Base-by-base conservation (phyloP, 257 asterid genomes). In the Mentha longifolia region DNA sequence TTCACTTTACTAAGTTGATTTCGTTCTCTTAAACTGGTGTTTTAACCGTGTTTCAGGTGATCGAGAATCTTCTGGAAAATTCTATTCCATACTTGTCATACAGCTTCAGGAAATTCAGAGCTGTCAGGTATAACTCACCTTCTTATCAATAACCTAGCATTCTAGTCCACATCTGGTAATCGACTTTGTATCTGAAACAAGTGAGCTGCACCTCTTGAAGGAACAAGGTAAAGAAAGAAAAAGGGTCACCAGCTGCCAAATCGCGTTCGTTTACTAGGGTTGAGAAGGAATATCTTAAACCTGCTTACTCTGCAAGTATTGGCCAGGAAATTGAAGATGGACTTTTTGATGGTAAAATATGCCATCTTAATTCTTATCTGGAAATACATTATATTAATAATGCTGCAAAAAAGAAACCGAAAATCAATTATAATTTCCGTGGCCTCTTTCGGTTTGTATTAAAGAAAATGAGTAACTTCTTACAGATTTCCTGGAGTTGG, bases 321-420 rank as follows among this genome's bases (percentile, higher is more conserved):
- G 87, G 97, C 68, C 87, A 84, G 75, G 97, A 91, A 77, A 88
- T 92, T 52, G 99, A 89, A 80, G 99, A 95, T 73, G 97, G 99
- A 57, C 95, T 95, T 35, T 95, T 95, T 68, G 98, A 95, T 81
- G 99, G 99, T 95, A 89, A 79, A 75, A 37, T 9, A 59, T 13
- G 28, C 31, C 19, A 17, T 73, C 49, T 30, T 67, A 17, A 33
- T 33, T 1, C 39, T 7, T 33, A 33, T 33, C 39, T 33, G 39
- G 7, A 7, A 33, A 33, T 33, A 33, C 1, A 33, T 33, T 33
- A 33, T 7, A 35, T 35, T 7, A 5, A 35, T 35, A 0, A 5
- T 5, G 9, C 8, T 35, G 1, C 8, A 42, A 66, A 9, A 6
- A n/a, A 7, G 9, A 39, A 10, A 39, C 13, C 37, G 1, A 63